Conservation (phyloP, 169 alveolate genomes). For the Babesia ovis region DNA sequence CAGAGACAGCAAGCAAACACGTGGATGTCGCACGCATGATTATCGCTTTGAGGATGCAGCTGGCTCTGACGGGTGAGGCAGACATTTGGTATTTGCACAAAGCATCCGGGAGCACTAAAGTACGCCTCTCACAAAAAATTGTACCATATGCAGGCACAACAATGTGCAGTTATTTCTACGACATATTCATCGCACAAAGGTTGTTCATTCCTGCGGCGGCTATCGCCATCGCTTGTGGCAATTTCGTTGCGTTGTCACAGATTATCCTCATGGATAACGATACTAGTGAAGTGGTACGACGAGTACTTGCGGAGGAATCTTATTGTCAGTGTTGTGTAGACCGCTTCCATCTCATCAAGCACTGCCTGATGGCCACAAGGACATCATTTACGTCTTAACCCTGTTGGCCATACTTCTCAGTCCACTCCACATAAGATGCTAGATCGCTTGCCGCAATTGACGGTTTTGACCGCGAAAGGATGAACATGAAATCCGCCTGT, state of each 20-base stretch:
- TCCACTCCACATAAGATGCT: constrained; percentile 75
- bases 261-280: constrained; percentile 17
- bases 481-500: constrained; percentile 39
- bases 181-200: constrained; percentile 16
- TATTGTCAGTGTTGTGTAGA: constrained; percentile 11
- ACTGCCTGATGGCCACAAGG: constrained; percentile 15
- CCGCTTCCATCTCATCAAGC: constrained; percentile 19
- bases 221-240: constrained; percentile 25
- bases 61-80: neutral
- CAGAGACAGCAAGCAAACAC: neutral
- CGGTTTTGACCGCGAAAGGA: constrained; percentile 31
- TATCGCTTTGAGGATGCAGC: constrained; percentile 6
- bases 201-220: constrained; percentile 50
- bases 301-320: neutral
- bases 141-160: constrained; percentile 8
- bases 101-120: neutral
- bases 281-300: neutral
- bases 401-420: constrained; percentile 73
- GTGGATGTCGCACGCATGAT: constrained; percentile 23
- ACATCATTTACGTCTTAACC: constrained; percentile 5
- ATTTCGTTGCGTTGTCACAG: constrained; percentile 30
- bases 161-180: constrained; percentile 27
- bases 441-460: constrained; percentile 64
- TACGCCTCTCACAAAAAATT: neutral
- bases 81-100: neutral